phyloP scores from a whole-genome alignment of 192 early-diverging fungal genomes.

The Backusella morwellensis region DNA sequence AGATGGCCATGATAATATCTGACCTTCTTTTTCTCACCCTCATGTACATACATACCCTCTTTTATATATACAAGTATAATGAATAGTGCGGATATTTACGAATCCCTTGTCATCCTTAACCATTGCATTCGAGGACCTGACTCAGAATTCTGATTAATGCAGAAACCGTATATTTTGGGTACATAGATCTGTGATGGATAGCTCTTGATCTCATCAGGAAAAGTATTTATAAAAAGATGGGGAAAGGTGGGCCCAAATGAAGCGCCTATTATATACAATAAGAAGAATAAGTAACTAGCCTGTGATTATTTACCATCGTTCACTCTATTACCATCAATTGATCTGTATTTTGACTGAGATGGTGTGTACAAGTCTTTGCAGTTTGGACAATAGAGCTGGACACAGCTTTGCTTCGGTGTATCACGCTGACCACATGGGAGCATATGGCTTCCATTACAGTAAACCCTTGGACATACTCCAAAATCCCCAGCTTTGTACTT shows the following conservation, averaged over 20 bases:
- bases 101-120: constrained; percentile 60
- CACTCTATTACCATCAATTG: constrained; percentile 59
- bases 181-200: constrained; percentile 61
- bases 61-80: neutral
- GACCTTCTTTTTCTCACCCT: neutral
- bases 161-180: constrained; percentile 92
- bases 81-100: neutral
- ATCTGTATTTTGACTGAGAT: constrained; percentile 62
- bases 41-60: neutral
- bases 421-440: constrained; percentile 76
- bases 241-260: constrained; percentile 97
- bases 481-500: constrained; percentile 78
- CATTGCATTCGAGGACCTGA: constrained; percentile 90
- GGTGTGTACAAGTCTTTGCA: constrained; percentile 81
- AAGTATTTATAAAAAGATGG: constrained; percentile 87
- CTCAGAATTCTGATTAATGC: constrained; percentile 70
- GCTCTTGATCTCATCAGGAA: constrained; percentile 70
- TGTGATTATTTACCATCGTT: neutral
- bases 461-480: constrained; percentile 71
- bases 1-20: neutral
- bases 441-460: constrained; percentile 59
- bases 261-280: constrained; percentile 61
- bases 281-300: neutral
- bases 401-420: constrained; percentile 61
- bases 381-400: constrained; percentile 78